Base-by-base conservation (phyloP, 805 yeast genomes). In the Candida berthetii region DNA sequence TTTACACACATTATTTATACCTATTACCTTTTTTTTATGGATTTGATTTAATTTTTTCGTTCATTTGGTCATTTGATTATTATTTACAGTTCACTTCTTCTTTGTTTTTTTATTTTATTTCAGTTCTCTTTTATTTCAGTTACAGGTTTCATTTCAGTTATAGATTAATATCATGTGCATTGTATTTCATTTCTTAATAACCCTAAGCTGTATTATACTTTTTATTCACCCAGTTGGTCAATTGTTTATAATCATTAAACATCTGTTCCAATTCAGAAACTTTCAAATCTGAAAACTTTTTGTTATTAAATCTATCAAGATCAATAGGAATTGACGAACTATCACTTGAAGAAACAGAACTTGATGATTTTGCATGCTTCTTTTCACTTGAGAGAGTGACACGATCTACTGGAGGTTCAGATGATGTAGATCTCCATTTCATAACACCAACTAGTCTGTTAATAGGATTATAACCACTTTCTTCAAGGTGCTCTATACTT, bases 371-470 rank as follows among this genome's bases (percentile, higher is more conserved):
- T 13, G 4, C n/a, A 11, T 27, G 13, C 29, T 27, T 27, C 29
- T 27, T 27, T 11, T 27, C n/a, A 27, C 8, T 27, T 11, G 4
- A 4, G 8, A 27, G n/a, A 10, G 5, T 10, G 4, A 13, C 4
- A 13, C 29, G 29, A 4, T 27, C 29, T 10, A 10, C 4, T 10
- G 29, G 29, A 7, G 25, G 16, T 3, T 18, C 17, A 17, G 39
- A n/a, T 7, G 39, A 14, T 14, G 24, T 9, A 16, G 39, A 28
- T 36, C 49, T 44, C 57, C 57, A 53, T 45, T 42, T 50, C 48
- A 48, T 46, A 5, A 49, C 49, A 34, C 51, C 52, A 24, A 51
- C 47, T 7, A 51, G 31, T 11, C 45, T 48, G 25, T 47, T 49
- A 36, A 54, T 35, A 1, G 58, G 57, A 24, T 52, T 50, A 35